Base-by-base conservation (phyloP, 208 protist species). In the Acanthamoeba sp. region DNA sequence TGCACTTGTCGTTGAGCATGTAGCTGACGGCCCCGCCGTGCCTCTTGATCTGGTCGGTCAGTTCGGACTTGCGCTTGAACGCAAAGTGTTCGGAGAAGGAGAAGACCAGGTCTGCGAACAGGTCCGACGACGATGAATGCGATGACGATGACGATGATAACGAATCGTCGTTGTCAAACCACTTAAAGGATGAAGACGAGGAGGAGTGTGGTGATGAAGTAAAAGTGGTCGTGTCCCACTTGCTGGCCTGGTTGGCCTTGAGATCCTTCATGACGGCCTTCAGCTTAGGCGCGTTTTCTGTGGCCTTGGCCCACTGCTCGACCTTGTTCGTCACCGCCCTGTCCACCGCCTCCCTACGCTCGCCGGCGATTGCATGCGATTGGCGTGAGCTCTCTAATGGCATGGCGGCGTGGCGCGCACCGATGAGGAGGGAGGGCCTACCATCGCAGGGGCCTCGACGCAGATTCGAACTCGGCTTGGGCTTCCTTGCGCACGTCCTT, bases 401-500 rank as follows among this genome's bases (percentile, higher is more conserved):
- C n/a, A n/a, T n/a, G n/a, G n/a, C n/a, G n/a, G n/a, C 16, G 16
- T 62, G 55, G 55, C 22, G 22, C 22, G 55, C n/a, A n/a, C n/a
- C n/a, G n/a, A n/a, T n/a, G n/a, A n/a, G 45, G 45, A 48, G 45
- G n/a, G 59, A 32, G 62, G 2, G 24, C 62, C 18, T 71, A 55
- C 76, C 76, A 84, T 12, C 42, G 34, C 10, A 84, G 76, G 29
- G 76, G 76, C 16, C 76, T 2, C 0, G 40, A 55, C 1, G 76
- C 76, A 27, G 76, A 45, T 34, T 84, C 76, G 42, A 84, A 84
- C 76, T 84, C 76, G 48, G 55, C 84, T 14, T 29, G n/a, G 38
- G 52, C 57, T 32, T 90, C 84, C 57, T 90, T 90, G 34, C 57
- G 48, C 36, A 90, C 57, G 34, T 90, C 84, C 32, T 66, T 90